phyloP scores from a whole-genome alignment of 768 basidiomycete species.

The Tulasnella sp. region DNA sequence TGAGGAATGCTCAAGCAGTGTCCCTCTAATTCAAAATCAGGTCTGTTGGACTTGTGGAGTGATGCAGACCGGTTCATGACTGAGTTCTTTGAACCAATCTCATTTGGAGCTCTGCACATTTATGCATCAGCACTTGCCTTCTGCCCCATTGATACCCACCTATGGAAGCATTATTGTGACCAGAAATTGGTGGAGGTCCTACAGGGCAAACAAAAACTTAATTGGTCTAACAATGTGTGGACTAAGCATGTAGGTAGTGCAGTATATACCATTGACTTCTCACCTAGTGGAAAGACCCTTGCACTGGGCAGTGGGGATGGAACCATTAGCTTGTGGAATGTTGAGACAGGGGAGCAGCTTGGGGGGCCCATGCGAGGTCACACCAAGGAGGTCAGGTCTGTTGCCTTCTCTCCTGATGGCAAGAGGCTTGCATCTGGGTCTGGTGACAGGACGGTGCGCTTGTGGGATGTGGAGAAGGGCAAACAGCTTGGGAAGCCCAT shows the following conservation, averaged over 20 bases:
- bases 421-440: not conserved
- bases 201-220: not conserved
- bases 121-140: not conserved
- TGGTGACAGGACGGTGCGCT: not conserved
- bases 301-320: not conserved
- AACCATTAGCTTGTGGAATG: not conserved
- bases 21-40: no score
- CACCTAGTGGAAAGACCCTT: not conserved
- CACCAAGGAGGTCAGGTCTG: not conserved
- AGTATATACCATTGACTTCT: not conserved
- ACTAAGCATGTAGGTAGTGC: not conserved
- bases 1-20: no score
- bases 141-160: not conserved
- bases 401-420: slow-evolving; percentile 1
- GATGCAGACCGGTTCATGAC: not conserved
- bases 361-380: not conserved
- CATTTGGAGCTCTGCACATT: not conserved
- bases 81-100: not conserved
- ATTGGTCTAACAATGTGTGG: not conserved
- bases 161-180: not conserved
- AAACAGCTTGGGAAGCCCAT: not conserved
- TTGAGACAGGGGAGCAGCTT: not conserved
- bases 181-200: not conserved
- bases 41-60: not conserved
- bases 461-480: not conserved